Evolutionary conservation across 352 stramenopile genomes (phyloP), one percentile per base, ranked within the genome.

Genomic region (Globisporangium canariense): DNA sequence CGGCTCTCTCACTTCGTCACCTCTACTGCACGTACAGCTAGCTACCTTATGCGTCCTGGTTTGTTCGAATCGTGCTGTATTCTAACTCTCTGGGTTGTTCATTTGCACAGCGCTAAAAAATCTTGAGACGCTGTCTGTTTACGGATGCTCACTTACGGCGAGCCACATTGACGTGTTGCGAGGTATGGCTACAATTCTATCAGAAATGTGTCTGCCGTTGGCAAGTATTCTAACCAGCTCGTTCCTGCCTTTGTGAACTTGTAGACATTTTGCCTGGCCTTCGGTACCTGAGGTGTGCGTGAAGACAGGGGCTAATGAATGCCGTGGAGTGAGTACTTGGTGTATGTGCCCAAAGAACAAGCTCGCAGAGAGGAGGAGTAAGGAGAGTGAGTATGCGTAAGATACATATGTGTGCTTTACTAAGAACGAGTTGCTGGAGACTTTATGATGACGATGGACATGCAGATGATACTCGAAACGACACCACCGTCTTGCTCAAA

Each of bases 1-100:
- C 80, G 0, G 78, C 75, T 11, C 65, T 82, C 20, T 94, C 79
- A 7, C 77, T 94, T 25, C 81, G 80, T 16, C 80, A 91, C 62
- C 68, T 94, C 9, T 84, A 86, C 65, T 69, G 85, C 92, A 75
- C 45, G 81, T 73, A 5, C 5, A 49, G 46, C 46, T 18, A 28
- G 25, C 25, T 28, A 28, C 25, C 25, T 49, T 25, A 10, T 41
- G 25, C 6, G 22, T 18, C 30, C 14, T 59, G 41, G 13, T 2
- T 28, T 57, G 14, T 1, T 54, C 7, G 4, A 1, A 53, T 7
- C 4, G 2, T 43, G 32, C 16, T 9, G 16, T 11, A 11, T 20
- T n/a, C 2, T 56, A 34, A 25, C 34, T n/a, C 20, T 40, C 30
- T 66, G 2, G 32, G 4, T 57, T 34, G 8, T 68, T 28, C 0